Evolutionary conservation across 140 eudicot genomes (phyloP), one percentile per base, ranked within the genome.

Genomic region (Stevia rebaudiana): DNA sequence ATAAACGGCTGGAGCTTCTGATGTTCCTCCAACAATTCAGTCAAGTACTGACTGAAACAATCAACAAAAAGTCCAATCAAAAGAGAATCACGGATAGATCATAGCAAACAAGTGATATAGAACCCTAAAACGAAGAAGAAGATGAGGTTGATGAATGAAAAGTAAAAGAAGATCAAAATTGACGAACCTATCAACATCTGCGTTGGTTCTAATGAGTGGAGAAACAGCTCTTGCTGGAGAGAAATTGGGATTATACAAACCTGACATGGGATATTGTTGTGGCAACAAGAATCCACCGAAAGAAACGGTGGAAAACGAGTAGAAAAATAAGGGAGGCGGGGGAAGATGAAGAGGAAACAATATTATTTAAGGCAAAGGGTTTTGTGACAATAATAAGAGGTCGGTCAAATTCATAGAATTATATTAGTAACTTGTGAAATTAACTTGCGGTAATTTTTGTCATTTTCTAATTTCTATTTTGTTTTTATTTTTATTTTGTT

Each of bases 1-100:
- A 85, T 79, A 81, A 91, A 91, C 11, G 98, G 98, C 23, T 85
- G 95, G 64, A 91, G 79, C 91, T 91, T 91, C 49, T 91, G 96
- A 75, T 91, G 96, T 78, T 91, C 98, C 52, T 80, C 87, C 82
- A 91, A 76, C 21, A 91, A 78, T 77, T 91, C 98, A 11, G 96
- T 53, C 79, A 91, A 63, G 79, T 91, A 91, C 78, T 87, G 98
- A 74, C 88, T 91, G 67, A 40, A 80, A 76, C 12, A 50, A 51
- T 41, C 33, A 41, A 61, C 28, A 5, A 22, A 30, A 4, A 56
- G 35, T 11, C 48, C 15, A 67, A 49, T 36, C 63, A 50, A 6
- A 61, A 22, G 5, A 48, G 8, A 59, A 23, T 3, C 11, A 1
- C n/a, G n/a, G 28, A 43, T 43, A 55, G 60, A 46, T 24, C 60